These are phyloP conservation scores for Beauveria caledonica DNA, from an alignment of 2,329 filamentous ascomycete genomes.

Conservation along the genomic window DNA sequence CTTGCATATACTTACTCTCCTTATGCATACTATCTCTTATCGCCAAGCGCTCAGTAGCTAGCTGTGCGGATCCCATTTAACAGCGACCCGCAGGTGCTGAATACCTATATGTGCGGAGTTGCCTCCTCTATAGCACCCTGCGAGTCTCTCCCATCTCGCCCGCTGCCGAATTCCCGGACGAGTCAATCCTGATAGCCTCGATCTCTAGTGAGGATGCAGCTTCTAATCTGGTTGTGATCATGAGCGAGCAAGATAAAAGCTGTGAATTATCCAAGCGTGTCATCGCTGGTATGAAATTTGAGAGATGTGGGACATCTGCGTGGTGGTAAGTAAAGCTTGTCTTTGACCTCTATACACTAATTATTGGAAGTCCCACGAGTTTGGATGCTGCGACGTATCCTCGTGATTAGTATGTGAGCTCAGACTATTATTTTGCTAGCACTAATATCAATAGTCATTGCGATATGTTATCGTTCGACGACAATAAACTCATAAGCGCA, in stretches of 20 bases:
- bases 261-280: not conserved
- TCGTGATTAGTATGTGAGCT: not conserved
- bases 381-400: not conserved
- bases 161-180: not conserved
- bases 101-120: not conserved
- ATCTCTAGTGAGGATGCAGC: not conserved
- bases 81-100: too few relatives aligned
- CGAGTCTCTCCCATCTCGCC: not conserved
- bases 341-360: not conserved
- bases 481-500: not conserved
- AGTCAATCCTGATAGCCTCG: not conserved
- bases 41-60: too few relatives aligned
- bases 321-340: not conserved
- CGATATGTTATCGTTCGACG: not conserved
- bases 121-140: not conserved
- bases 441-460: not conserved
- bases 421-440: not conserved
- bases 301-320: not conserved
- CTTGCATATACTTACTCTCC: too few relatives aligned
- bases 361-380: not conserved
- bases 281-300: not conserved
- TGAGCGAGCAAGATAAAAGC: not conserved
- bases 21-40: too few relatives aligned
- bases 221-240: not conserved
- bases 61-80: too few relatives aligned